Conservation (phyloP, 352 stramenopile species). For the Plasmopara viticola region DNA sequence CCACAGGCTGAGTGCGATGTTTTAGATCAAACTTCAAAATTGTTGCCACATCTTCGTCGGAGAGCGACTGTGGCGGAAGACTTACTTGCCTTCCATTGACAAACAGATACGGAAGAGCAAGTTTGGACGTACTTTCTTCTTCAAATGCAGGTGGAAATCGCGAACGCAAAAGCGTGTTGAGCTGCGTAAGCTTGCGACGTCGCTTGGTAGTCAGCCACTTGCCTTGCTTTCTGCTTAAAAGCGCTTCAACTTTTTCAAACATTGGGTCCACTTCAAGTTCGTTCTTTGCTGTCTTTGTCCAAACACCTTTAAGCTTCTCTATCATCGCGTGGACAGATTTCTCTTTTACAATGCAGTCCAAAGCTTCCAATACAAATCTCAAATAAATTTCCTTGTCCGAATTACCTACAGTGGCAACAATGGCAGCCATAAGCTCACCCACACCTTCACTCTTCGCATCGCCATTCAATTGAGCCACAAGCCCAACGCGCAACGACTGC, state of each 20-base stretch:
- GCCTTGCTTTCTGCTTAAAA: slow-evolving; percentile 16
- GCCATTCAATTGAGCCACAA: slow-evolving; percentile 41
- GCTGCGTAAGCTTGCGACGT: slow-evolving; percentile 24
- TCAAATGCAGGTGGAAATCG: slow-evolving; percentile 20
- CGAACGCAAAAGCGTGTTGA: slow-evolving; percentile 41
- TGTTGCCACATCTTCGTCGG: slow-evolving; percentile 51
- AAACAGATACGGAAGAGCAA: slow-evolving; percentile 37
- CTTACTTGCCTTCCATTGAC: slow-evolving; percentile 67
- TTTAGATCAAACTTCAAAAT: slow-evolving; percentile 68
- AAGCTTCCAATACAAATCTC: slow-evolving; percentile 46
- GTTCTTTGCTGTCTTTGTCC: slow-evolving; percentile 23
- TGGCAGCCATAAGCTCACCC: slow-evolving; percentile 41
- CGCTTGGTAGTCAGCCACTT: slow-evolving; percentile 24
- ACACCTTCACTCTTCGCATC: slow-evolving; percentile 9
- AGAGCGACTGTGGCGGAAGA: slow-evolving; percentile 45
- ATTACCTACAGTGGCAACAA: slow-evolving; percentile 43
- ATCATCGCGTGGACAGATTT: slow-evolving; percentile 45
- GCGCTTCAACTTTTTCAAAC: slow-evolving; percentile 17
- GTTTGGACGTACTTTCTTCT: slow-evolving; percentile 12
- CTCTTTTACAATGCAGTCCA: slow-evolving; percentile 48
- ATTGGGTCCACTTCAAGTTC: slow-evolving; percentile 16
- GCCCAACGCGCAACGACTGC: slow-evolving; percentile 47
- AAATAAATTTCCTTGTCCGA: slow-evolving; percentile 50
- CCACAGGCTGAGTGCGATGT: slow-evolving; percentile 60
- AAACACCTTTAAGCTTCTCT: slow-evolving; percentile 42